Evolutionary conservation across 208 protist species (phyloP).

Genomic region (Zelonia costaricensis): DNA sequence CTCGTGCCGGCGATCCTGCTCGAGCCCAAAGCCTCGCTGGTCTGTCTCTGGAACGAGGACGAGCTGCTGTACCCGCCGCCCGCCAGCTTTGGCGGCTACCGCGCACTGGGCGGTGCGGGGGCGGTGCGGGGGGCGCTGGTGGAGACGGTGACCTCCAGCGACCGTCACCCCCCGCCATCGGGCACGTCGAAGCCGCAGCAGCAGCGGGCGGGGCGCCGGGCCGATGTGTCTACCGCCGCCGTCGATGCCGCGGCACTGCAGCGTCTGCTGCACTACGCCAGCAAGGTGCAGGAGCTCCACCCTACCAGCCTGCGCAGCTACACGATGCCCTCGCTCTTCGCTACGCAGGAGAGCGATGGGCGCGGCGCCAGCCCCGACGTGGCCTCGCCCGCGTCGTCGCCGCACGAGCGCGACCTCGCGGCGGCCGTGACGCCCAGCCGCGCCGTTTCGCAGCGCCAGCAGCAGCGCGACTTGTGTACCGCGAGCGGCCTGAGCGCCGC

Average conservation of each 20-base stretch:
- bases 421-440: background rate
- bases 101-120: slow-evolving; percentile 39
- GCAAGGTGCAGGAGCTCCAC: slow-evolving; percentile 32
- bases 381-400: background rate
- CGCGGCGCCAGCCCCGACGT: background rate
- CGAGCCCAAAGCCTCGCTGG: slow-evolving; percentile 51
- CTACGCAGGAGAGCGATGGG: background rate
- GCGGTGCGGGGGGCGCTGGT: slow-evolving; percentile 32
- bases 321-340: slow-evolving; percentile 26
- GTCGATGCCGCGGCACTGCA: slow-evolving; percentile 18
- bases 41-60: slow-evolving; percentile 51
- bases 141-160: slow-evolving; percentile 18
- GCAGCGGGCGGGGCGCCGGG: background rate
- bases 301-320: slow-evolving; percentile 33
- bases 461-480: slow-evolving; percentile 22
- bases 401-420: background rate
- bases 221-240: background rate
- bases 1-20: slow-evolving; percentile 36
- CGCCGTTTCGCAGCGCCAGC: slow-evolving; percentile 9
- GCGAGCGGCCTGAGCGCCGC: slow-evolving; percentile 18
- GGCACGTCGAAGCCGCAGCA: background rate
- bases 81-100: slow-evolving; percentile 30
- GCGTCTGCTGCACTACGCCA: slow-evolving; percentile 28
- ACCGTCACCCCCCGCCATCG: background rate
- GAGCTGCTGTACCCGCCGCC: slow-evolving; percentile 60